phyloP scores from a whole-genome alignment of 345 rosid species.

The Raphanus sativus region DNA sequence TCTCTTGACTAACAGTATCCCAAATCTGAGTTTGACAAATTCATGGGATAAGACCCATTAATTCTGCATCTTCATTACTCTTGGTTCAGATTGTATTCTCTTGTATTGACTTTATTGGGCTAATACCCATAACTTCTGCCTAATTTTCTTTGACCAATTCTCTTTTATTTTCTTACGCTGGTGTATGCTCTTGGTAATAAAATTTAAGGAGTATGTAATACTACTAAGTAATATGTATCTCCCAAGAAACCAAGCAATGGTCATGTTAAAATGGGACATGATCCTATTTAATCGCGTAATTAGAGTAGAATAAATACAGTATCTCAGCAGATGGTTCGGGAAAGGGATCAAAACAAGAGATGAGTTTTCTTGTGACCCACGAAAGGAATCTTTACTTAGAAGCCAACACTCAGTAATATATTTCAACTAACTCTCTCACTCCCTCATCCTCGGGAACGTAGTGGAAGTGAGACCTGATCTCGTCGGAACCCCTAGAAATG shows the following conservation, averaged over 20 bases:
- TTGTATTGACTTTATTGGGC: background rate
- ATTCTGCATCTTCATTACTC: background rate
- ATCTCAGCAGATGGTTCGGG: background rate
- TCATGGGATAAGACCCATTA: background rate
- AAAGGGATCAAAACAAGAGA: background rate
- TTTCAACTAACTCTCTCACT: background rate
- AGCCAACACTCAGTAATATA: background rate
- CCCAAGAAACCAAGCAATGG: background rate
- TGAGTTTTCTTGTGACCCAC: background rate
- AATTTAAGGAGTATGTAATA: too few species aligned
- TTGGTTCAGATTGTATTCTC: background rate
- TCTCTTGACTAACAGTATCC: background rate
- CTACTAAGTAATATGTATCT: background rate
- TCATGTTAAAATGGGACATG: background rate
- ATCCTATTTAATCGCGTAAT: background rate
- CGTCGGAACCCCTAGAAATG: slow-evolving; percentile 16
- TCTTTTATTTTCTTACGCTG: background rate
- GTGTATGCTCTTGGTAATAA: background rate
- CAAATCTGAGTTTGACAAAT: background rate
- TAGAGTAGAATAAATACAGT: background rate
- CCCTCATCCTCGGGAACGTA: background rate
- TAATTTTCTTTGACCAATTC: background rate
- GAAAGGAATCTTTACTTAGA: background rate
- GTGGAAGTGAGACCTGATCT: background rate
- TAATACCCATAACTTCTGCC: background rate